Base-by-base conservation (phyloP, 1,139 yeast species). In the Debaryomyces nepalensis region DNA sequence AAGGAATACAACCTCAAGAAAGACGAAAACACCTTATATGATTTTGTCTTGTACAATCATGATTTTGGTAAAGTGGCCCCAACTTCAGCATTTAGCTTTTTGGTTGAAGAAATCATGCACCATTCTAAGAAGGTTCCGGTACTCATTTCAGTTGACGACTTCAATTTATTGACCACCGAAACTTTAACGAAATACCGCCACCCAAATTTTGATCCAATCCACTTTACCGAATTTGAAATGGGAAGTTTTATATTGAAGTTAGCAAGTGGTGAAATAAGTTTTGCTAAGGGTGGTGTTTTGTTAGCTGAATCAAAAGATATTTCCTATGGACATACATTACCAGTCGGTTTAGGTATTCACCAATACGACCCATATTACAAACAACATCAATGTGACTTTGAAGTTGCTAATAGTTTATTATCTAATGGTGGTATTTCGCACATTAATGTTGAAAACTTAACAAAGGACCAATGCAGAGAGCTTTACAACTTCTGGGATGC, bases 111-210 rank as follows among this genome's bases (percentile, higher is more conserved):
- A 61, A 65, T 73, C 42, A 46, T 82, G 38, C 61, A 75, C 22
- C 63, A 63, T 33, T 77, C 82, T 39, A 50, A 62, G 12, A 46
- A 57, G 6, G 57, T 70, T 30, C 93, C 96, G 1, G 84, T 89
- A 4, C 67, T 82, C 40, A 69, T 89, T 38, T 74, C 95, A 5
- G 70, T 89, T 37, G 98, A 91, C 59, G 83, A 87, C 58, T 75
- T 89, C 56, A 84, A 89, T 47, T 81, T 83, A 1, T 64, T 89
- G 44, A 64, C 83, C 15, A 78, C 82, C 40, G 58, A 67, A 30
- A 73, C 87, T 8, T 63, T 65, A 40, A 79, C 96, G 7, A 73
- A 66, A 38, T 88, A 90, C 67, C 78, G 79, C 52, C 77, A 82
- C 55, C 64, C 77, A 2, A 70, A 79, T 30, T 82, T 82, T 64